These are phyloP conservation scores for Citrus australasica DNA, from an alignment of 345 rosid genomes.

Conservation along the genomic window DNA sequence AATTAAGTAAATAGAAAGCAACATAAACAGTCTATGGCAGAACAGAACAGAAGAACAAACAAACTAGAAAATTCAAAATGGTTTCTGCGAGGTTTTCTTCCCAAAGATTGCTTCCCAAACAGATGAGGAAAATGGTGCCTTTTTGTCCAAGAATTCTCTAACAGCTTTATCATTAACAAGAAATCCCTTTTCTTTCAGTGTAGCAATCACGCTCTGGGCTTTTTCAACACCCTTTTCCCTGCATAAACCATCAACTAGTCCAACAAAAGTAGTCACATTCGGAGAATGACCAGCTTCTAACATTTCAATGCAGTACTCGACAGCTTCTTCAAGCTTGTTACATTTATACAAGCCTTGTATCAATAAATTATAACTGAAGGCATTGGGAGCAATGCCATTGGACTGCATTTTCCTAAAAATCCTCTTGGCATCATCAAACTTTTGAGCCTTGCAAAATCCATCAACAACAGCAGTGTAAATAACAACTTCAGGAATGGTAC, in stretches of 20 bases:
- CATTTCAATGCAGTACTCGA: conserved; percentile 61
- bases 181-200: conserved; percentile 61
- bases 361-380: conserved; percentile 56
- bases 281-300: conserved; percentile 89
- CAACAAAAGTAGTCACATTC: conserved; percentile 72
- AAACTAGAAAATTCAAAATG: conserved; percentile 25
- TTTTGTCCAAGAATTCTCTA: conserved; percentile 74
- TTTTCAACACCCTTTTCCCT: conserved; percentile 60
- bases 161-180: conserved; percentile 61
- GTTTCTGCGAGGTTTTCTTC: conserved; percentile 37
- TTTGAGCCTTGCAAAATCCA: conserved; percentile 81
- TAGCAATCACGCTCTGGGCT: conserved; percentile 39
- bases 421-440: conserved; percentile 75
- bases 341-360: conserved; percentile 67
- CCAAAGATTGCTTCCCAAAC: conserved; percentile 77
- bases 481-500: conserved; percentile 87
- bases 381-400: conserved; percentile 66
- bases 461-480: conserved; percentile 91
- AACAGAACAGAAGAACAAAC: background rate
- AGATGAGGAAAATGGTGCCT: conserved; percentile 50
- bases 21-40: background rate
- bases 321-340: conserved; percentile 57
- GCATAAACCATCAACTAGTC: conserved; percentile 73
- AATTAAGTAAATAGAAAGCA: background rate
- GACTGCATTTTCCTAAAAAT: conserved; percentile 78